Evolutionary conservation across 1,139 yeast species (phyloP).

Genomic region (Groenewaldozyma sp.): DNA sequence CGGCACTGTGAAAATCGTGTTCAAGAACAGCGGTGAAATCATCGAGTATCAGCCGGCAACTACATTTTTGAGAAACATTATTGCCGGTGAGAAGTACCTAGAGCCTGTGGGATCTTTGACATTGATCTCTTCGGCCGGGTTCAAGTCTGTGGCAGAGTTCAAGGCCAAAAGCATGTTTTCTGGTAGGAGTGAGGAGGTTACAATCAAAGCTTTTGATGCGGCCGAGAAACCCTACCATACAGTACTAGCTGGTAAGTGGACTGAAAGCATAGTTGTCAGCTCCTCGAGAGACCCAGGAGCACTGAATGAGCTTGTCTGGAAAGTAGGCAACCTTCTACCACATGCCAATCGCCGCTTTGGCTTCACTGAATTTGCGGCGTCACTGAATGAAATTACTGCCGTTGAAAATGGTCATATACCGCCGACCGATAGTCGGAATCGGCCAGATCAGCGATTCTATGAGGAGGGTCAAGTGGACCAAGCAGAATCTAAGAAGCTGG

Average conservation of each 20-base stretch:
- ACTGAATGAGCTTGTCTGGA: conserved; percentile 42
- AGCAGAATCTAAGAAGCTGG: conserved; percentile 61
- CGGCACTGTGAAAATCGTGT: conserved; percentile 53
- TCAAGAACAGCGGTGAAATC: conserved; percentile 55
- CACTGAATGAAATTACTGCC: conserved; percentile 66
- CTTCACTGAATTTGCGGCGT: conserved; percentile 72
- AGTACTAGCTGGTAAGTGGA: conserved; percentile 67
- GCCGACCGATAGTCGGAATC: conserved; percentile 78
- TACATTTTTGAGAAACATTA: conserved; percentile 69
- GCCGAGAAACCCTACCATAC: conserved; percentile 25
- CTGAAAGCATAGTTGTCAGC: conserved; percentile 44
- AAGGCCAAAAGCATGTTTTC: conserved; percentile 57
- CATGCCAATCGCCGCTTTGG: conserved; percentile 64
- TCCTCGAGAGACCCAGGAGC: conserved; percentile 23
- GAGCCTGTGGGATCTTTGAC: conserved; percentile 74
- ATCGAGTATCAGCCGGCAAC: conserved; percentile 79
- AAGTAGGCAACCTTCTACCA: conserved; percentile 53
- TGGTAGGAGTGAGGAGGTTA: conserved; percentile 77
- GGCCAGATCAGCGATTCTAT: conserved; percentile 76
- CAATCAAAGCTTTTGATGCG: conserved; percentile 43
- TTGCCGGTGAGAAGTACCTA: conserved; percentile 92
- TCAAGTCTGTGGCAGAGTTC: conserved; percentile 61
- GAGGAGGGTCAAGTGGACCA: conserved; percentile 58
- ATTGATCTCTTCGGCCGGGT: conserved; percentile 58
- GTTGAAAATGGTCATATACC: conserved; percentile 59